Percentiles rank a stretch among this genome's conserved stretches.
Evolutionary conservation across 495 filamentous ascomycete species (phyloP).

Genomic region (Elasticomyces elasticus): DNA sequence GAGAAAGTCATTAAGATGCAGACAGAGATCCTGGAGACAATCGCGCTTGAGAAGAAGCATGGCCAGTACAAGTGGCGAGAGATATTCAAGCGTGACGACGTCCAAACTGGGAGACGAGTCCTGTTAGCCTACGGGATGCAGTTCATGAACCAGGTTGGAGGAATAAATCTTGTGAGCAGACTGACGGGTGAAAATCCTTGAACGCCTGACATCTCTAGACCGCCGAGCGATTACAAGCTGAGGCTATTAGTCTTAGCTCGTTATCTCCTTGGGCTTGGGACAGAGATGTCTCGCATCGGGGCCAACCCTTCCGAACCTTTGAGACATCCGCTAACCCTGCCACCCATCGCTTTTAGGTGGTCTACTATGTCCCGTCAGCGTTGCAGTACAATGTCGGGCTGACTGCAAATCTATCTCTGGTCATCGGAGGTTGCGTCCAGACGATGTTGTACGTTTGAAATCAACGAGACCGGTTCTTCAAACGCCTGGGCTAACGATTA

Average conservation of each 20-base stretch:
- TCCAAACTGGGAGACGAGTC: constrained; percentile 43
- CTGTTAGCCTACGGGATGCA: constrained; percentile 40
- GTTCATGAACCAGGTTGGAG: constrained; percentile 30
- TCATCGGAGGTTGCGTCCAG: constrained; percentile 29
- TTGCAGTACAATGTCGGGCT: constrained; percentile 28
- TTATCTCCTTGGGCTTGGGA: no score
- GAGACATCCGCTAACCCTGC: no score
- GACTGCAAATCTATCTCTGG: constrained; percentile 23
- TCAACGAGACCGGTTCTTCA: not conserved
- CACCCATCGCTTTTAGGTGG: constrained; percentile 29
- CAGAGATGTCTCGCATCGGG: no score
- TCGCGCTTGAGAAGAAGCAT: constrained; percentile 37
- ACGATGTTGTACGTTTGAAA: constrained; percentile 3
- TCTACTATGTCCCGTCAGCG: constrained; percentile 28
- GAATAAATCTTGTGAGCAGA: constrained; percentile 28
- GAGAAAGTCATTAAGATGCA: constrained; percentile 37
- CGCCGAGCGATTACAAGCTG: no score
- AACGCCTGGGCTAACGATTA: constrained; percentile 14
- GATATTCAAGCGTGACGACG: constrained; percentile 42
- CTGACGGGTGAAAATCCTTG: no score
- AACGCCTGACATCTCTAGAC: no score
- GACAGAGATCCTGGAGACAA: constrained; percentile 37
- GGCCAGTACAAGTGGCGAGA: constrained; percentile 39
- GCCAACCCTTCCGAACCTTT: no score
- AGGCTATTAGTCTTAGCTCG: no score